These are phyloP conservation scores for Myrmaecium sp. DNA, from an alignment of 2,329 filamentous ascomycete species.

Conservation along the genomic window DNA sequence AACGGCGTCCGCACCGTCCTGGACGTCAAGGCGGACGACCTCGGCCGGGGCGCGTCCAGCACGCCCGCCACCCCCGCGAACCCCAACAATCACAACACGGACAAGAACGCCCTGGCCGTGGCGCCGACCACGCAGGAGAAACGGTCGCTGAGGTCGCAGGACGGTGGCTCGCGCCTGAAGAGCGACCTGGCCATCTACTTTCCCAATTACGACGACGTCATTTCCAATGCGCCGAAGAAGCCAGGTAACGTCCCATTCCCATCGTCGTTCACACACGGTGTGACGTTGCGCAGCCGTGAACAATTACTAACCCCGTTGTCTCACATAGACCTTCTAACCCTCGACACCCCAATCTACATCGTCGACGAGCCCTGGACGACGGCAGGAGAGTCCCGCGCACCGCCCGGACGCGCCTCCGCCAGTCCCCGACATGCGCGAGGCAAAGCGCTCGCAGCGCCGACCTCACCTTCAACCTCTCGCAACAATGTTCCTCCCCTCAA, in stretches of 20 bases:
- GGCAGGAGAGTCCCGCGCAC: conserved; percentile 1
- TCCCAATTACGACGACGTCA: conserved; percentile 83
- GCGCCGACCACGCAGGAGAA: conserved; percentile 33
- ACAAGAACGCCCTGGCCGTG: conserved; percentile 9
- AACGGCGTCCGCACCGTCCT: conserved; percentile 24
- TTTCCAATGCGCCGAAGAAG: conserved; percentile 69
- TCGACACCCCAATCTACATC: conserved; percentile 57
- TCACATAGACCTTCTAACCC: conserved; percentile 60
- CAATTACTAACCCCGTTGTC: too few relatives aligned
- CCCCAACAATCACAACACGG: conserved; percentile 12
- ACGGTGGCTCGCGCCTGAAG: conserved; percentile 66
- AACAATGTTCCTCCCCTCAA: too few relatives aligned
- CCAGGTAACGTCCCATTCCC: conserved; percentile 38
- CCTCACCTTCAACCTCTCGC: too few relatives aligned
- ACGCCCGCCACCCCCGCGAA: conserved; percentile 15
- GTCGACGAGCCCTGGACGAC: conserved; percentile 36
- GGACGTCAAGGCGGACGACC: conserved; percentile 15
- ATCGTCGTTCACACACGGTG: conserved; percentile 6
- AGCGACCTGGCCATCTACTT: conserved; percentile 87
- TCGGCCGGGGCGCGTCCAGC: too few relatives aligned
- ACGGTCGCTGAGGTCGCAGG: conserved; percentile 71
- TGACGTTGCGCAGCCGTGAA: conserved; percentile 9
- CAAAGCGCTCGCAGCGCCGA: too few relatives aligned
- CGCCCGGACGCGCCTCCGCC: too few relatives aligned
- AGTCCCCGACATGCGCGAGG: too few relatives aligned